A percentile compares a stretch with the other conserved stretches of the same genome.
phyloP scores from a whole-genome alignment of 371 early-diverging fungal genomes.

The Mortierella sp. region DNA sequence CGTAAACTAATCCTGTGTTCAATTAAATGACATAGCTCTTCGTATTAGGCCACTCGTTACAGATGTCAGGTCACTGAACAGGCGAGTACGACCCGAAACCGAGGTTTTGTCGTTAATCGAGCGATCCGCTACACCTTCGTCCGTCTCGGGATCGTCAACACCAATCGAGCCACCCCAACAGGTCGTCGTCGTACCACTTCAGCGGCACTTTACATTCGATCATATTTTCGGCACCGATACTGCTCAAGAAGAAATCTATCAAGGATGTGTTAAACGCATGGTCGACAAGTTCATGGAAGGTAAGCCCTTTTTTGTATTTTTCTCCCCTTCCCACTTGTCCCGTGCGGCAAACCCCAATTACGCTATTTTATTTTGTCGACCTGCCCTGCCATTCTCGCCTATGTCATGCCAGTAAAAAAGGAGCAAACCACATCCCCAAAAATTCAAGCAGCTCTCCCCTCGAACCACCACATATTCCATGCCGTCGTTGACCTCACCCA shows the following conservation, averaged over 20 bases:
- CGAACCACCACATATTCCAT: not conserved
- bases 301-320: constrained; percentile 29
- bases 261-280: constrained; percentile 73
- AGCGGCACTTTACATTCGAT: constrained; percentile 83
- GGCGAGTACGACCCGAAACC: constrained; percentile 59
- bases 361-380: not conserved
- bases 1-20: not conserved
- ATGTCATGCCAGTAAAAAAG: not conserved
- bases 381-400: not conserved
- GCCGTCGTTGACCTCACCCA: not conserved
- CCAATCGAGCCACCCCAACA: constrained; percentile 41
- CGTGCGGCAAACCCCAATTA: not conserved
- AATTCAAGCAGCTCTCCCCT: not conserved
- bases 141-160: constrained; percentile 35
- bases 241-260: constrained; percentile 84
- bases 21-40: constrained; percentile 58
- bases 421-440: constrained; percentile 1
- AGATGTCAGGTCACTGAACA: constrained; percentile 31
- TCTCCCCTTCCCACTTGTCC: constrained; percentile 2
- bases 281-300: constrained; percentile 93
- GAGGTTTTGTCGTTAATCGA: constrained; percentile 63
- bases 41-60: constrained; percentile 67
- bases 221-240: constrained; percentile 77
- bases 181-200: constrained; percentile 63
- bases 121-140: constrained; percentile 49